Percentiles rank a stretch among this genome's conserved stretches.
Conservation (phyloP, 2,329 filamentous ascomycete species). For the Helminthosporium solani region DNA sequence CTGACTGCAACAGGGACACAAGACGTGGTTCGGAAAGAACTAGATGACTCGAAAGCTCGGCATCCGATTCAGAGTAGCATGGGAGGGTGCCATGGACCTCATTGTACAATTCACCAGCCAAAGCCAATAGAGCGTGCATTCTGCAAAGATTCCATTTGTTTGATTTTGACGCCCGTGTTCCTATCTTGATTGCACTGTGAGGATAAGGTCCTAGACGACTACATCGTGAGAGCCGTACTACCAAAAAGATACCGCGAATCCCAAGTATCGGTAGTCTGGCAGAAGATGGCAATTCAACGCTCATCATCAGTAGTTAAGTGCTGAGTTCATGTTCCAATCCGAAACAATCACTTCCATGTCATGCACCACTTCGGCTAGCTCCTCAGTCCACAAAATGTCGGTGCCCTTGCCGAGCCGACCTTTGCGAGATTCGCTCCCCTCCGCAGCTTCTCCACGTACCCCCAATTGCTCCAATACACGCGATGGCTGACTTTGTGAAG, state of each 20-base stretch:
- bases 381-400: conserved; percentile 22
- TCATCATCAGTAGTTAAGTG: no score
- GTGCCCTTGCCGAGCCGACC: conserved; percentile 16
- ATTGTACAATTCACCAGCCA: conserved; percentile 33
- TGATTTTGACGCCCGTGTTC: background rate
- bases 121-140: conserved; percentile 16
- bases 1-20: conserved; percentile 58
- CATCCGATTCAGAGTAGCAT: conserved; percentile 7
- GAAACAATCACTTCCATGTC: no score
- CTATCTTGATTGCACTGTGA: no score
- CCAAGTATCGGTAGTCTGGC: no score
- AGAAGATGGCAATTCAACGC: no score
- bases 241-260: no score
- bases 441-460: conserved; percentile 3
- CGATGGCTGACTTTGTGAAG: conserved; percentile 60
- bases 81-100: conserved; percentile 19
- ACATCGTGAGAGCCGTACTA: no score
- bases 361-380: background rate
- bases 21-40: conserved; percentile 64
- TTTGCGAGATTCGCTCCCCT: background rate
- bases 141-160: conserved; percentile 1
- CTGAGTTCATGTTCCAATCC: no score
- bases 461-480: conserved; percentile 22
- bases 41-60: conserved; percentile 17
- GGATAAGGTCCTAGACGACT: no score